Conservation (phyloP, 2,329 filamentous ascomycete genomes). For the Zarea fungicola region DNA sequence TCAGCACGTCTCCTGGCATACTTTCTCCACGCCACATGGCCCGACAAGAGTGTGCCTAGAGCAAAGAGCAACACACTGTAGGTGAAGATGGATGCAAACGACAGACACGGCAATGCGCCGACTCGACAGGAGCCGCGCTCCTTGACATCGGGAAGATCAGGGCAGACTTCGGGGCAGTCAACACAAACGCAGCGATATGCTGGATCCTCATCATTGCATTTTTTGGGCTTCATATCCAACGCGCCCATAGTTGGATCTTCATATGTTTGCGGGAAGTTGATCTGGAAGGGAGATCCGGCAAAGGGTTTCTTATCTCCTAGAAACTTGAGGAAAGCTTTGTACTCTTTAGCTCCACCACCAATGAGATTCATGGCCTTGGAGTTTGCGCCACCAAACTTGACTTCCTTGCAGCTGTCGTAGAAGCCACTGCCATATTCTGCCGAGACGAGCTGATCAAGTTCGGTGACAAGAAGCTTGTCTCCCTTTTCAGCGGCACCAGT, state of each 20-base stretch:
- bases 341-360: conserved; percentile 89
- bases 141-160: conserved; percentile 71
- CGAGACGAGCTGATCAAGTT: conserved; percentile 85
- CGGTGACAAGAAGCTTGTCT: conserved; percentile 62
- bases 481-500: conserved; percentile 64
- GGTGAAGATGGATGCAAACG: conserved; percentile 83
- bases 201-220: conserved; percentile 85
- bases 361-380: conserved; percentile 94
- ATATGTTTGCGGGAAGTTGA: conserved; percentile 74
- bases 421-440: conserved; percentile 80
- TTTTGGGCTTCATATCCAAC: conserved; percentile 67
- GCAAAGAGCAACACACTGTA: conserved; percentile 72
- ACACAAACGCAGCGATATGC: conserved; percentile 87
- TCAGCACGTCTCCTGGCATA: conserved; percentile 73
- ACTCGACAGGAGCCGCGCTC: conserved; percentile 70
- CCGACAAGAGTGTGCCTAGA: conserved; percentile 60
- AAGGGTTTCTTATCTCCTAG: conserved; percentile 80
- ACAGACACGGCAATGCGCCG: conserved; percentile 84
- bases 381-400: conserved; percentile 95
- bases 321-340: conserved; percentile 81
- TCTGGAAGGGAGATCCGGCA: conserved; percentile 93
- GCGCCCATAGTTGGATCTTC: conserved; percentile 66
- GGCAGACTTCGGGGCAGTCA: conserved; percentile 84
- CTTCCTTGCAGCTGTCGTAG: conserved; percentile 96
- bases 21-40: conserved; percentile 69